These are phyloP conservation scores for Debaryomyces udenii DNA, from an alignment of 1,139 yeast genomes.

Conservation along the genomic window DNA sequence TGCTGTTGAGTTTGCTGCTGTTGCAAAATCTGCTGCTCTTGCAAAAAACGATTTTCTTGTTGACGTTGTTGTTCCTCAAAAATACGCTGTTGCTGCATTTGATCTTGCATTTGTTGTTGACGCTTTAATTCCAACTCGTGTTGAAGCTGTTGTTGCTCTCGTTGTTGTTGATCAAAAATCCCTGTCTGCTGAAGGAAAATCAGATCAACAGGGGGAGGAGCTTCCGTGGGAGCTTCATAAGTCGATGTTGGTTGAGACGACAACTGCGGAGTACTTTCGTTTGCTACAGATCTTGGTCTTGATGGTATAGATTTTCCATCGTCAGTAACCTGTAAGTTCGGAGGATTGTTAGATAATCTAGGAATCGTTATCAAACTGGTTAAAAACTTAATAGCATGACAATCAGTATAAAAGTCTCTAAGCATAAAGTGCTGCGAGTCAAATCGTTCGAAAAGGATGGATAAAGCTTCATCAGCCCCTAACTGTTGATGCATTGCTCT, in stretches of 20 bases:
- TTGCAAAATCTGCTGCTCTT: conserved; percentile 63
- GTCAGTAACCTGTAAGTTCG: conserved; percentile 64
- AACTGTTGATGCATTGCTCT: conserved; percentile 83
- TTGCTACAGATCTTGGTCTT: conserved; percentile 45
- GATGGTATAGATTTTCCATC: conserved; percentile 35
- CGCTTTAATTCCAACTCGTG: conserved; percentile 53
- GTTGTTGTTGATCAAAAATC: conserved; percentile 48
- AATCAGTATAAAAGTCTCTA: conserved; percentile 86
- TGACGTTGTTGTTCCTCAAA: conserved; percentile 76
- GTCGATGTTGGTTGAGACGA: conserved; percentile 41
- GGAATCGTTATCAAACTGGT: conserved; percentile 88
- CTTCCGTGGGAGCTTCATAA: conserved; percentile 28
- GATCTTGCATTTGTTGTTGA: conserved; percentile 51
- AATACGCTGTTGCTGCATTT: conserved; percentile 59
- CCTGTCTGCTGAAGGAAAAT: conserved; percentile 53
- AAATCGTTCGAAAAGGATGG: conserved; percentile 73
- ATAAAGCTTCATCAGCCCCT: conserved; percentile 76
- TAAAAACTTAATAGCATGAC: conserved; percentile 81
- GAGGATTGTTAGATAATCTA: conserved; percentile 64
- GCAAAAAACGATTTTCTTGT: conserved; percentile 49
- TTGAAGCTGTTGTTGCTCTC: conserved; percentile 73
- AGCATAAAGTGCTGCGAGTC: conserved; percentile 79
- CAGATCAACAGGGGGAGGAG: conserved; percentile 48
- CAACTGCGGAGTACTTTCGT: conserved; percentile 25
- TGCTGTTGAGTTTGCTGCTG: conserved; percentile 77